Percentiles rank a stretch among this genome's conserved stretches.
phyloP scores from a whole-genome alignment of 208 protist species.

The Novymonas esmeraldas region DNA sequence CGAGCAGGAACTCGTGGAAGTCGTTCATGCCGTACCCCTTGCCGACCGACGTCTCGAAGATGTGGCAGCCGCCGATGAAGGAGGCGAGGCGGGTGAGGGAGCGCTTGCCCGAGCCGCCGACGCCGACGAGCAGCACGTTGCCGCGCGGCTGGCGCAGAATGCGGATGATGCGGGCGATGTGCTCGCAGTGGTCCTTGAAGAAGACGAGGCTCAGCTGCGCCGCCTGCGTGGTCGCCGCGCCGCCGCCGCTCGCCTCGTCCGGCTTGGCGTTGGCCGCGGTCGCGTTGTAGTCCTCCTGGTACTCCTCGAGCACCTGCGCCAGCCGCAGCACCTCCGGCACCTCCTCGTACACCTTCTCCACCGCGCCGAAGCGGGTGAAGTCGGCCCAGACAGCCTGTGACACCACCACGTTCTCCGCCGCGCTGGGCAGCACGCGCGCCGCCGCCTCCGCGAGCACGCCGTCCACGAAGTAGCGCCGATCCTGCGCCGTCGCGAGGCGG shows the following conservation, averaged over 20 bases:
- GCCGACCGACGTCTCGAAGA: constrained; percentile 92
- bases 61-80: constrained; percentile 88
- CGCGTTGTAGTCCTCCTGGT: constrained; percentile 95
- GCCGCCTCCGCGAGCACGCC: constrained; percentile 89
- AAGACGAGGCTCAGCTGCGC: constrained; percentile 89
- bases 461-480: constrained; percentile 93
- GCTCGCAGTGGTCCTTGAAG: constrained; percentile 96
- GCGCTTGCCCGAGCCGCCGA: constrained; percentile 97
- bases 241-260: constrained; percentile 12
- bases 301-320: constrained; percentile 84
- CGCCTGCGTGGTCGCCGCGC: constrained; percentile 31
- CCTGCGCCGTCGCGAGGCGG: constrained; percentile 94
- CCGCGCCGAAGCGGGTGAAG: constrained; percentile 90
- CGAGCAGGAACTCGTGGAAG: constrained; percentile 93
- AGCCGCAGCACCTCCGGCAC: constrained; percentile 73
- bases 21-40: constrained; percentile 94
- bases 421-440: constrained; percentile 65
- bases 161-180: constrained; percentile 95
- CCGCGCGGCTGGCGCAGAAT: constrained; percentile 97
- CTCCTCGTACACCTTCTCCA: constrained; percentile 91
- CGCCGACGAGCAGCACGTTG: constrained; percentile 97
- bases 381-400: constrained; percentile 94
- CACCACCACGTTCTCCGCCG: constrained; percentile 5
- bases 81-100: constrained; percentile 95
- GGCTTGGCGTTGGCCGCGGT: constrained; percentile 36